These are phyloP conservation scores for Piloderma croceum DNA, from an alignment of 768 basidiomycete species.

Conservation along the genomic window DNA sequence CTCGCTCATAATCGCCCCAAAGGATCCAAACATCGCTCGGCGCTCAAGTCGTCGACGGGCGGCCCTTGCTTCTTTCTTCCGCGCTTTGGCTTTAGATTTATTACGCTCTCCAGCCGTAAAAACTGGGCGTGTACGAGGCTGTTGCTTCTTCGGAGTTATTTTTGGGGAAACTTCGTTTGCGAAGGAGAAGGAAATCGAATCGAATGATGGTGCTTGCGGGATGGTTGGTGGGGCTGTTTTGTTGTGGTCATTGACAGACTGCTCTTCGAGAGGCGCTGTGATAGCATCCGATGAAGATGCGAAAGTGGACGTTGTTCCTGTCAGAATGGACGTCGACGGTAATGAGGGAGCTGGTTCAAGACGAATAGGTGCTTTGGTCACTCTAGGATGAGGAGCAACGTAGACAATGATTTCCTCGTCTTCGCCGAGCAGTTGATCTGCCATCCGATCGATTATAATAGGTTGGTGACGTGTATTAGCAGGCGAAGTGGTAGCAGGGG, in stretches of 20 bases:
- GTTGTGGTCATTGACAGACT: background rate
- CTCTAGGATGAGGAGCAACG: conserved; percentile 66
- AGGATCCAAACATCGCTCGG: conserved; percentile 37
- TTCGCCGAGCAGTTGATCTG: conserved; percentile 15
- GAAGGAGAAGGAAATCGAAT: conserved; percentile 33
- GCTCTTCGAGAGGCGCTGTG: background rate
- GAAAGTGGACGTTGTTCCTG: conserved; percentile 8
- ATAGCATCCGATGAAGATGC: background rate
- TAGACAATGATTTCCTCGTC: conserved; percentile 76
- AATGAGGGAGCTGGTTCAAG: conserved; percentile 12
- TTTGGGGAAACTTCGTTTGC: conserved; percentile 19
- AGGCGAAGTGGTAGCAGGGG: conserved; percentile 16
- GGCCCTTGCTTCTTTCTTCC: conserved; percentile 11
- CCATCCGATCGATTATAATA: conserved; percentile 19
- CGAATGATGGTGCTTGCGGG: conserved; percentile 18
- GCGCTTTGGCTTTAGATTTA: conserved; percentile 22
- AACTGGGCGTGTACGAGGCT: conserved; percentile 25
- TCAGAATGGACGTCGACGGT: conserved; percentile 21
- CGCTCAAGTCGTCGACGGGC: conserved; percentile 19
- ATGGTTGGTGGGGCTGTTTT: background rate
- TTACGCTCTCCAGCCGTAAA: conserved; percentile 20
- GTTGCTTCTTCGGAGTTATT: conserved; percentile 22
- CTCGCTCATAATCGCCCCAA: conserved; percentile 53
- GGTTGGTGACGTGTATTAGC: background rate
- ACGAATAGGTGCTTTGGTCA: conserved; percentile 9